Evolutionary conservation across 495 filamentous ascomycete species (phyloP), one percentile per base, ranked within the genome.

Genomic region (Ramalina intermedia): DNA sequence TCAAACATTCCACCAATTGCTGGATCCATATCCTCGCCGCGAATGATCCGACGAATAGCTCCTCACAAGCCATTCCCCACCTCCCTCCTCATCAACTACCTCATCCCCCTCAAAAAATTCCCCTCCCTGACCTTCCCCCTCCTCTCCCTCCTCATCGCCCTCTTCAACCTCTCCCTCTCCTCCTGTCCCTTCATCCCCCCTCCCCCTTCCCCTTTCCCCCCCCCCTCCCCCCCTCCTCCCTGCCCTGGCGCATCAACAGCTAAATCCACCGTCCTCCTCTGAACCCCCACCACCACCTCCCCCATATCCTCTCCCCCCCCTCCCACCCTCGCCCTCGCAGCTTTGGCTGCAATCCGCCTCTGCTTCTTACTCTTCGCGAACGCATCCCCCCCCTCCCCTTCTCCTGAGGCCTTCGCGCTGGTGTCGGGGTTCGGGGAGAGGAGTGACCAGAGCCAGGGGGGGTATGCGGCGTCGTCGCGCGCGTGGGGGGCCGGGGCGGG

Each of bases 31-130:
- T 23, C 23, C 23, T 23, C n/a, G n/a, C n/a, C n/a, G n/a, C n/a
- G n/a, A n/a, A n/a, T n/a, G n/a, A n/a, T n/a, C n/a, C n/a, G n/a
- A n/a, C n/a, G n/a, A n/a, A n/a, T n/a, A n/a, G n/a, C n/a, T 20
- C 18, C 18, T 20, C 18, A 20, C 18, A 20, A 20, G 18, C 18
- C 18, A 20, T 20, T 8, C 29, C 21, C 16, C 24, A 29, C 33
- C 49, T 16, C 14, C 21, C 6, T 16, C 17, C 51, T 1, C 13
- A 2, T 17, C 43, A 53, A 24, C 6, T 6, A 24, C 23, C 74
- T 79, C 76, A 93, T 83, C 16, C 79, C 74, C 70, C 80, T 83
- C 69, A 98, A 75, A 75, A 91, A 98, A 69, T 98, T 98, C 48
- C 58, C 72, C 69, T 96, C 91, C 72, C 90, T 91, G 57, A 98